Conservation (phyloP, 2,329 filamentous ascomycete species). For the Beauveria caledonica region DNA sequence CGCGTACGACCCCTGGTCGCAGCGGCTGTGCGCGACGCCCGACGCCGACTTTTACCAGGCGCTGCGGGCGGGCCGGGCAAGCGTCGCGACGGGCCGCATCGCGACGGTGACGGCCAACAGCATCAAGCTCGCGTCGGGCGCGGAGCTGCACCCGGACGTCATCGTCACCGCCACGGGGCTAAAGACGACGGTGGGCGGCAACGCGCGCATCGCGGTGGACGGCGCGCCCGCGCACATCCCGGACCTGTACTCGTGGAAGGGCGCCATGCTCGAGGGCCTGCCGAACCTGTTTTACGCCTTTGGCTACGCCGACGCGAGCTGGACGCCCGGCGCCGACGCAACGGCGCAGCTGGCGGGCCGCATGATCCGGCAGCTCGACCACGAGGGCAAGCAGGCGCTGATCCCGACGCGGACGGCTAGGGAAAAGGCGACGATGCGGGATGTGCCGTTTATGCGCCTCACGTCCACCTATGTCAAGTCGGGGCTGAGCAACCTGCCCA, state of each 20-base stretch:
- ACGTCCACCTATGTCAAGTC: constrained; percentile 5
- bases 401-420: background rate
- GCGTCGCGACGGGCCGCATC: constrained; percentile 39
- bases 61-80: constrained; percentile 28
- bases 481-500: background rate
- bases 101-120: constrained; percentile 33
- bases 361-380: constrained; percentile 41
- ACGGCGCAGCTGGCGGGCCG: constrained; percentile 41
- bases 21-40: constrained; percentile 54
- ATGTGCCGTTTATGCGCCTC: constrained; percentile 1
- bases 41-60: constrained; percentile 39
- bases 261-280: constrained; percentile 52
- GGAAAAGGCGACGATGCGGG: background rate
- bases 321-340: constrained; percentile 54
- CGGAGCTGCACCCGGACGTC: constrained; percentile 45
- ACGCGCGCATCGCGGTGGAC: constrained; percentile 43
- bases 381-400: constrained; percentile 25
- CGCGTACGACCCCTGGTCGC: constrained; percentile 54
- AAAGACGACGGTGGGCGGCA: constrained; percentile 45
- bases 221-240: constrained; percentile 33
- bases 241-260: constrained; percentile 48
- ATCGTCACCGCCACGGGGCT: constrained; percentile 60
- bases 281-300: constrained; percentile 53
- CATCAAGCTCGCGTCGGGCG: constrained; percentile 36
- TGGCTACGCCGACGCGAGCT: constrained; percentile 53